Conservation (phyloP, 805 yeast species). For the Yamadazyma philogaea region DNA sequence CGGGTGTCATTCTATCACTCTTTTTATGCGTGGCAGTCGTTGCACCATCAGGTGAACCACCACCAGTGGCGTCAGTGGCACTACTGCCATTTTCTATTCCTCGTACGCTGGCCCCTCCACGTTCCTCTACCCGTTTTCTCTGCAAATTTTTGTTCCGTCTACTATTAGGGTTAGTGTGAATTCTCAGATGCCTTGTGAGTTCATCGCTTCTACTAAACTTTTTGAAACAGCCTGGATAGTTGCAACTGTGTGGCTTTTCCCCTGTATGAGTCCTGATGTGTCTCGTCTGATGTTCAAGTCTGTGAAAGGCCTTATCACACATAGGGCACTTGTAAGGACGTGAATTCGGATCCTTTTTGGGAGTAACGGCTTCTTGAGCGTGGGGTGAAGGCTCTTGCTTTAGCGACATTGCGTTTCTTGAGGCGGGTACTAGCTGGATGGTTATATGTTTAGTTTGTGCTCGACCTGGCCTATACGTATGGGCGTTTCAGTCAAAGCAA, state of each 20-base stretch:
- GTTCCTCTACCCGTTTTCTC: conserved; percentile 11
- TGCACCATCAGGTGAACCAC: background rate
- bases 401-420: conserved; percentile 3
- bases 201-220: conserved; percentile 70
- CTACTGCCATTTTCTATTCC: background rate
- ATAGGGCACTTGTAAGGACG: conserved; percentile 72
- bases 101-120: background rate
- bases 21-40: background rate
- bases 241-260: conserved; percentile 76
- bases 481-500: background rate
- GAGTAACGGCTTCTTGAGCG: conserved; percentile 1
- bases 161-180: conserved; percentile 69
- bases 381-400: conserved; percentile 4
- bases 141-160: conserved; percentile 51
- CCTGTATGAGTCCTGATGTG: conserved; percentile 81
- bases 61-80: background rate
- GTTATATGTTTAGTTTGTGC: background rate
- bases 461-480: background rate
- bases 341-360: conserved; percentile 23
- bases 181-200: conserved; percentile 67
- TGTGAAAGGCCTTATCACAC: conserved; percentile 71
- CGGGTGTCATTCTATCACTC: background rate
- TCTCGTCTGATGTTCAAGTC: conserved; percentile 75
- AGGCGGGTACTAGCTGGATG: too few relatives aligned
- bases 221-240: conserved; percentile 67